These are phyloP conservation scores for Aegilops umbellulata DNA, from an alignment of 176 grass and related monocot species.

Conservation along the genomic window DNA sequence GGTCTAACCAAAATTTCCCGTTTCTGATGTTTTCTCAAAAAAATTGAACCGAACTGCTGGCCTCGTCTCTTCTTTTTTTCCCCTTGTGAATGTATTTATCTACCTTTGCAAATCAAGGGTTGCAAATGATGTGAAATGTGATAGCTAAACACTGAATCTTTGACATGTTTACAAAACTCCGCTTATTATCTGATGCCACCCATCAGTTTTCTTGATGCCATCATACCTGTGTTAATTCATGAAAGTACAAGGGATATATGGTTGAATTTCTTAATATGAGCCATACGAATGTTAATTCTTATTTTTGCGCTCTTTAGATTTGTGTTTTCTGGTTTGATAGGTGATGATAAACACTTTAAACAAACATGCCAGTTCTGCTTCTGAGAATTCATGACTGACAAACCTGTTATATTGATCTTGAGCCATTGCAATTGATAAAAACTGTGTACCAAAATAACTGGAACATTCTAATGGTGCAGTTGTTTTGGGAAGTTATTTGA, in stretches of 20 bases:
- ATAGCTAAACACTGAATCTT: conserved; percentile 46
- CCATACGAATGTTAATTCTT: background rate
- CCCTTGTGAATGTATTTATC: background rate
- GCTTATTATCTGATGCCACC: conserved; percentile 64
- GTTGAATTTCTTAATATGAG: conserved; percentile 83
- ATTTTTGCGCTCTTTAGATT: background rate
- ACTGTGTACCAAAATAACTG: too few species aligned
- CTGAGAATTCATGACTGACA: conserved; percentile 62
- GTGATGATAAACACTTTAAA: conserved; percentile 45
- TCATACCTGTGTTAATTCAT: conserved; percentile 37
- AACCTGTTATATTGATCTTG: conserved; percentile 43
- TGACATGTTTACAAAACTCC: conserved; percentile 42
- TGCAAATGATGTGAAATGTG: conserved; percentile 42
- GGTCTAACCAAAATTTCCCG: conserved; percentile 47
- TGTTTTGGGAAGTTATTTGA: too few species aligned
- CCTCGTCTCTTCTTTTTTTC: too few species aligned
- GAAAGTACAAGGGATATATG: conserved; percentile 47
- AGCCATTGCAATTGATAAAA: conserved; percentile 12
- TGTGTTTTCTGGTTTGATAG: background rate
- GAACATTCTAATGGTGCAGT: too few species aligned
- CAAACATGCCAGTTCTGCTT: conserved; percentile 80
- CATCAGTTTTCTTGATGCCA: background rate
- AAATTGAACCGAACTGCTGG: too few species aligned
- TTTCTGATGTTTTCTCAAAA: too few species aligned
- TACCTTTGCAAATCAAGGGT: background rate